phyloP scores from a whole-genome alignment of 2,329 filamentous ascomycete genomes.

The Hymenoscyphus infarciens region DNA sequence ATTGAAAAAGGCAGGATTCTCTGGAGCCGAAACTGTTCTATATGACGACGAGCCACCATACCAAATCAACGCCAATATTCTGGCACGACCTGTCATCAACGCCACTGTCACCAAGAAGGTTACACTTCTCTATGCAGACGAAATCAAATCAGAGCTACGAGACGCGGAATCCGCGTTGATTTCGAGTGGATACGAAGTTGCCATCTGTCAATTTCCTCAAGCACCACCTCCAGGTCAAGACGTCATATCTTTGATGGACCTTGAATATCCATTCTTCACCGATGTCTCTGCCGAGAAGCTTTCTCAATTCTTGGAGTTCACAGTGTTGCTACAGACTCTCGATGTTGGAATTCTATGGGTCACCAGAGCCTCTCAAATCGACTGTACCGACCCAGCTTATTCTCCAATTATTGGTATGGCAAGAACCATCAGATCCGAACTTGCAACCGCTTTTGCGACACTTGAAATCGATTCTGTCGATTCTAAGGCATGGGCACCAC shows the following conservation, averaged over 20 bases:
- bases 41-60: conserved; percentile 26
- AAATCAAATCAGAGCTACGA: background rate
- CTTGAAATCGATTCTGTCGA: conserved; percentile 25
- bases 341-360: conserved; percentile 24
- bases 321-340: conserved; percentile 6
- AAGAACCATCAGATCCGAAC: conserved; percentile 25
- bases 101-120: conserved; percentile 2
- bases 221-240: conserved; percentile 19
- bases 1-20: conserved; percentile 34
- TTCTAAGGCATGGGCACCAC: background rate
- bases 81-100: conserved; percentile 15
- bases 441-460: conserved; percentile 21
- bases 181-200: background rate
- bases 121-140: conserved; percentile 8
- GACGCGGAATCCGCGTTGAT: background rate
- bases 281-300: conserved; percentile 20
- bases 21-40: conserved; percentile 28
- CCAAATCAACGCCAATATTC: conserved; percentile 26
- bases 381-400: conserved; percentile 23
- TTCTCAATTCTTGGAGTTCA: conserved; percentile 12
- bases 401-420: conserved; percentile 20
- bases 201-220: background rate
- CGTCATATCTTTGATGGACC: conserved; percentile 31
- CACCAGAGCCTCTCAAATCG: conserved; percentile 22
- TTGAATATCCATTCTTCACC: conserved; percentile 27